Evolutionary conservation across 2,329 filamentous ascomycete genomes (phyloP).

Genomic region (Amauroascus niger): DNA sequence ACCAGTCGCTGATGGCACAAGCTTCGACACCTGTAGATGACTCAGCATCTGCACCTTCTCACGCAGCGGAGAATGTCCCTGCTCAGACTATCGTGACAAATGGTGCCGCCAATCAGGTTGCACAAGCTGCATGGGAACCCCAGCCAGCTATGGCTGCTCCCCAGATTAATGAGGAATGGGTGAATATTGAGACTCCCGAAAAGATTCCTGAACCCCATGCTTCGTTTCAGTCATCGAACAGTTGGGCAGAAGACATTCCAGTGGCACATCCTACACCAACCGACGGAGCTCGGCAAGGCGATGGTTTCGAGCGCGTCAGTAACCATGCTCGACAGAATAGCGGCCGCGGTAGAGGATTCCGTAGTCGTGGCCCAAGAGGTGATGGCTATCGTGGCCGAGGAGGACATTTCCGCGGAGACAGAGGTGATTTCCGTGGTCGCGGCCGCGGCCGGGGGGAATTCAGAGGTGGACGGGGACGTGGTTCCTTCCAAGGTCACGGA

Average conservation of each 20-base stretch:
- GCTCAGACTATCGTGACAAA: conserved; percentile 34
- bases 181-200: conserved; percentile 61
- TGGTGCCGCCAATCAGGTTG: conserved; percentile 39
- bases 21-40: conserved; percentile 44
- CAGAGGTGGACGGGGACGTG: conserved; percentile 29
- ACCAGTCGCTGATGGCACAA: conserved; percentile 45
- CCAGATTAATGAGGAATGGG: conserved; percentile 56
- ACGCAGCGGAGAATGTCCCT: conserved; percentile 21
- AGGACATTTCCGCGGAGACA: conserved; percentile 22
- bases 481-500: conserved; percentile 25
- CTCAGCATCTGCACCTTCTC: conserved; percentile 12
- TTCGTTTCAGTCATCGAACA: conserved; percentile 45
- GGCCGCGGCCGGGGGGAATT: conserved; percentile 29
- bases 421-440: conserved; percentile 30
- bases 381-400: conserved; percentile 31
- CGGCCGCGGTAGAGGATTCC: conserved; percentile 29
- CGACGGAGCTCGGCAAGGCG: conserved; percentile 12
- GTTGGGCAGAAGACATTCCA: conserved; percentile 74
- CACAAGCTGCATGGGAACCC: conserved; percentile 48
- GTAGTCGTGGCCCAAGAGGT: conserved; percentile 29
- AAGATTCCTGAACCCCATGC: conserved; percentile 18
- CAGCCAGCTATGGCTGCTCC: conserved; percentile 41
- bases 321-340: conserved; percentile 30
- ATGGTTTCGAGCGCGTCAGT: conserved; percentile 31
- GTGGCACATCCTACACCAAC: conserved; percentile 34